A percentile compares a stretch with the other conserved stretches of the same genome.
phyloP scores from a whole-genome alignment of 306 rosid genomes.

The Trichosanthes truncata region DNA sequence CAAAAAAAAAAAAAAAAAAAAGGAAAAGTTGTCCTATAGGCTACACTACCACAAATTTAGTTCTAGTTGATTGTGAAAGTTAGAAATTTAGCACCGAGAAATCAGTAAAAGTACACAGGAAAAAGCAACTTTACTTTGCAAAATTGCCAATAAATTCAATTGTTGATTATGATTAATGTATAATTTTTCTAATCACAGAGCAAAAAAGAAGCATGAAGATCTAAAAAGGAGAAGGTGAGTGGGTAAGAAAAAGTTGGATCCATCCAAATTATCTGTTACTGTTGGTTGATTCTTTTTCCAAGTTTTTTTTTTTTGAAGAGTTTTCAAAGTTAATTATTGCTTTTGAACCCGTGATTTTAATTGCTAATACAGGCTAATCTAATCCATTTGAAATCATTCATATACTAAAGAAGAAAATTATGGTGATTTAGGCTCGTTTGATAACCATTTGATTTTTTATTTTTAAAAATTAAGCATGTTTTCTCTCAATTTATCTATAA shows the following conservation, averaged over 20 bases:
- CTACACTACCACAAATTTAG: not conserved
- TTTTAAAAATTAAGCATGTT: no score
- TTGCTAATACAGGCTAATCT: not conserved
- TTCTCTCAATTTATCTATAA: no score
- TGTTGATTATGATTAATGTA: not conserved
- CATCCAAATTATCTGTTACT: not conserved
- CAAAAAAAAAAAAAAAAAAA: not conserved
- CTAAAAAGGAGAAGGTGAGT: not conserved
- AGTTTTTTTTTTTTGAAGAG: not conserved
- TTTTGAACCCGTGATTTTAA: not conserved
- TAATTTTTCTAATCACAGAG: not conserved
- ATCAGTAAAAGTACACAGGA: not conserved
- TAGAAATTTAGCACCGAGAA: not conserved
- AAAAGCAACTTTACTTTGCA: not conserved
- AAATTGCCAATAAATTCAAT: not conserved
- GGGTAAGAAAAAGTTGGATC: conserved; percentile 5
- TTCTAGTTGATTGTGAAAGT: not conserved
- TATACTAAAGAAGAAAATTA: not conserved
- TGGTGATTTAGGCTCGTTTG: no score
- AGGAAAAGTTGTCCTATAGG: not conserved
- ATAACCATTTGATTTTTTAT: no score
- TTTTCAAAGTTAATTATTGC: not conserved
- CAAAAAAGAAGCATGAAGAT: not conserved
- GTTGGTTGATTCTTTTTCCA: not conserved
- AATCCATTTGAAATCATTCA: not conserved